These are phyloP conservation scores for Cylindricascospora bacillispora DNA, from an alignment of 1,139 yeast species.

Conservation along the genomic window DNA sequence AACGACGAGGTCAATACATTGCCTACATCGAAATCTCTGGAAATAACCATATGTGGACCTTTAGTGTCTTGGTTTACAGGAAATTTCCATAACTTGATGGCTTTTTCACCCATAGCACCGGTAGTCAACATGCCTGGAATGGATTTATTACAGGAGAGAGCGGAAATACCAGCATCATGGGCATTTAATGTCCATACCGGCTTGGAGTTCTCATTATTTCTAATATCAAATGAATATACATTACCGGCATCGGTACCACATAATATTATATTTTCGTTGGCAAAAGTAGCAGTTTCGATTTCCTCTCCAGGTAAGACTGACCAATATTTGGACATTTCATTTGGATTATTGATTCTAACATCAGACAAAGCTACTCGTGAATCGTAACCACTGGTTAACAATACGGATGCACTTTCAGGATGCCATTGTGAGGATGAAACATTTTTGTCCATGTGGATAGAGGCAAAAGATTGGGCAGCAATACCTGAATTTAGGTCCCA, in stretches of 20 bases:
- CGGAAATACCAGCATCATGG: constrained; percentile 86
- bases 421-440: constrained; percentile 89
- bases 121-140: constrained; percentile 71
- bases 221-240: constrained; percentile 78
- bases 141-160: constrained; percentile 56
- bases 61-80: constrained; percentile 27
- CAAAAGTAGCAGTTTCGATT: constrained; percentile 75
- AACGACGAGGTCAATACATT: constrained; percentile 75
- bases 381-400: constrained; percentile 91
- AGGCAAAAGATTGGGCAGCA: constrained; percentile 59
- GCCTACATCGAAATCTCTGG: constrained; percentile 91
- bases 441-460: constrained; percentile 41
- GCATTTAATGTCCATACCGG: constrained; percentile 96
- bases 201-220: constrained; percentile 40
- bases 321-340: constrained; percentile 48
- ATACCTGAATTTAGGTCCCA: constrained; percentile 78
- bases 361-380: constrained; percentile 68
- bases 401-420: constrained; percentile 54
- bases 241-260: constrained; percentile 92
- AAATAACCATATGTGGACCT: constrained; percentile 80
- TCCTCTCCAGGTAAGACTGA: constrained; percentile 61
- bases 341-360: constrained; percentile 62
- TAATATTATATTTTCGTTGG: constrained; percentile 51
- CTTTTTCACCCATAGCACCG: constrained; percentile 84
- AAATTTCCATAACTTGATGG: constrained; percentile 79